Evolutionary conservation across 2,329 filamentous ascomycete species (phyloP).

Genomic region (Ophiocordyceps australis): DNA sequence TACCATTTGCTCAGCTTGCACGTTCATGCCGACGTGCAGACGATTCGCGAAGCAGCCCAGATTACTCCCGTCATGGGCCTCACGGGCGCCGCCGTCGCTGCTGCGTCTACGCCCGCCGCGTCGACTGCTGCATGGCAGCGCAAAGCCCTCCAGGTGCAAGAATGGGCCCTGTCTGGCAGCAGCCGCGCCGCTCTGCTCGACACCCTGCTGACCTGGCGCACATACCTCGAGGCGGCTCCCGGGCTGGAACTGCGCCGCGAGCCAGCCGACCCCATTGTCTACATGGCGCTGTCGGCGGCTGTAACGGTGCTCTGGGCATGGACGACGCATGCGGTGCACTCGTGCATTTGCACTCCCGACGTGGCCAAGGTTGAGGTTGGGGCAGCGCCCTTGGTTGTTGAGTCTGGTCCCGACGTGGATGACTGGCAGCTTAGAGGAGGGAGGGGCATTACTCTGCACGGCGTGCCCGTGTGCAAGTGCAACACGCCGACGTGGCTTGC

Average conservation of each 20-base stretch:
- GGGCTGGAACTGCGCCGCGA: conserved; percentile 2
- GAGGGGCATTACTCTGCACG: conserved; percentile 1
- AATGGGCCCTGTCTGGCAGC: conserved; percentile 12
- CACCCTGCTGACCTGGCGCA: conserved; percentile 12
- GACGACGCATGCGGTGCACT: conserved; percentile 9
- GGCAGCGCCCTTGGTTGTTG: conserved; percentile 6
- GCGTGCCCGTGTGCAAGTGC: conserved; percentile 4
- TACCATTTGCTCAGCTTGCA: conserved; percentile 18
- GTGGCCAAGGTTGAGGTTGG: conserved; percentile 8
- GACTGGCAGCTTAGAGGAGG: conserved; percentile 10
- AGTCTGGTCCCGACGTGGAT: conserved; percentile 9
- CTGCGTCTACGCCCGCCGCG: conserved; percentile 5
- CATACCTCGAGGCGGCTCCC: conserved; percentile 6
- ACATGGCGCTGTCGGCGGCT: conserved; percentile 12
- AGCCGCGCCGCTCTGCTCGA: conserved; percentile 14
- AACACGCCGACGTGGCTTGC: conserved; percentile 3
- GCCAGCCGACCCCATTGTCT: conserved; percentile 13
- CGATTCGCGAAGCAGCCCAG: conserved; percentile 2
- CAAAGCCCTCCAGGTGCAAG: conserved; percentile 6
- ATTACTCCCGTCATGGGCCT: conserved; percentile 1
- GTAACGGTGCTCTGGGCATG: conserved; percentile 17
- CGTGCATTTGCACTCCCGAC: conserved; percentile 10
- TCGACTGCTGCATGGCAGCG: conserved; percentile 6
- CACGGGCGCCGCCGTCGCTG: conserved; percentile 3
- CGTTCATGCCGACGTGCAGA: conserved; percentile 14